Evolutionary conservation across 2,329 filamentous ascomycete species (phyloP).

Genomic region (Botrytis sinoallii): DNA sequence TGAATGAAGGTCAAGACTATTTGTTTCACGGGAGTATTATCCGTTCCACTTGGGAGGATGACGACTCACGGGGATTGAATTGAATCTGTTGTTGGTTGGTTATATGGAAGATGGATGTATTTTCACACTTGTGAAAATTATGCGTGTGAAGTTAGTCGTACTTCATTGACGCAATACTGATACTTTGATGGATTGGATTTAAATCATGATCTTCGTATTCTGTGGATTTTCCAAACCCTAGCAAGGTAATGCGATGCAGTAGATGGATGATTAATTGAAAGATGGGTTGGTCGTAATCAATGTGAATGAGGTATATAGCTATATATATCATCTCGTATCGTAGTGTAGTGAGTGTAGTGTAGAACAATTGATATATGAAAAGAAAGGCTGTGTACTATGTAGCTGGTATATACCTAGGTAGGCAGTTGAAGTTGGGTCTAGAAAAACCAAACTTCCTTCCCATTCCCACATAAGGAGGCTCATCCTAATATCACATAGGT

Average conservation of each 20-base stretch:
- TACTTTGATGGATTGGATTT: background rate
- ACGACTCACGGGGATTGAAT: too few relatives aligned
- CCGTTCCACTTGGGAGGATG: background rate
- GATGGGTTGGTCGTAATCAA: background rate
- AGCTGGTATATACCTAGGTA: too few relatives aligned
- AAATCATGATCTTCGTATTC: slow-evolving; percentile 6
- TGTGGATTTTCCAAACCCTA: background rate
- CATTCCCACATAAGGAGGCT: background rate
- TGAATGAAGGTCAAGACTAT: background rate
- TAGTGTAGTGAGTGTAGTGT: background rate
- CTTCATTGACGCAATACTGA: background rate
- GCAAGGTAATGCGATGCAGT: background rate
- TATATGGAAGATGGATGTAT: background rate
- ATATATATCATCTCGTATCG: background rate
- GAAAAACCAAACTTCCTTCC: background rate
- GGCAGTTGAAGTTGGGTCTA: background rate
- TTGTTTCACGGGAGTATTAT: background rate
- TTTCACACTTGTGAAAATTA: slow-evolving; percentile 2
- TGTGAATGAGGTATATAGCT: background rate
- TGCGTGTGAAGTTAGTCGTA: background rate
- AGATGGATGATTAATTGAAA: background rate
- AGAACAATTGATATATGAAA: background rate
- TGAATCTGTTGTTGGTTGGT: background rate
- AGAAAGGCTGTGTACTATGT: background rate
- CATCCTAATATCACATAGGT: background rate